Evolutionary conservation across 2,329 filamentous ascomycete species (phyloP).

Genomic region (Colletotrichum coccodes): DNA sequence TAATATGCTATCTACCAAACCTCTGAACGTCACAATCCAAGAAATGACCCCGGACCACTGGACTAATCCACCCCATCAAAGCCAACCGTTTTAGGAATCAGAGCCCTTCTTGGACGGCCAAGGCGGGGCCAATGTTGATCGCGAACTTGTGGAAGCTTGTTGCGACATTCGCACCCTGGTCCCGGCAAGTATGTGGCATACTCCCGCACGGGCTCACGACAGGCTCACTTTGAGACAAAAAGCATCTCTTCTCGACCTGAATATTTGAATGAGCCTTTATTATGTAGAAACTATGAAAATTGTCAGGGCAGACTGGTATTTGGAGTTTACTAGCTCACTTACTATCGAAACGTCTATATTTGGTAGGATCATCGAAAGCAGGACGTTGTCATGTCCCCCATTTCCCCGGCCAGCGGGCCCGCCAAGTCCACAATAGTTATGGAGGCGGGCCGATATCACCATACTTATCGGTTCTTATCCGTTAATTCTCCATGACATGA

Average conservation of each 20-base stretch:
- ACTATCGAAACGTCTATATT: background rate
- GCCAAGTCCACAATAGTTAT: background rate
- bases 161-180: slow-evolving; percentile 16
- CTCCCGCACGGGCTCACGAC: background rate
- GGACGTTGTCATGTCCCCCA: background rate
- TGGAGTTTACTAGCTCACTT: too few relatives aligned
- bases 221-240: background rate
- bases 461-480: background rate
- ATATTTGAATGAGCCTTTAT: background rate
- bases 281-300: background rate
- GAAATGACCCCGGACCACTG: background rate
- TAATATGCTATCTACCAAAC: background rate
- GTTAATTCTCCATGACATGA: background rate
- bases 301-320: background rate
- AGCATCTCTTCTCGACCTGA: background rate
- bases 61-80: background rate
- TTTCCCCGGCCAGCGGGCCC: background rate
- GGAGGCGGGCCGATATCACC: background rate
- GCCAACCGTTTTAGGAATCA: background rate
- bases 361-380: background rate
- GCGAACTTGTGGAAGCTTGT: slow-evolving; percentile 30
- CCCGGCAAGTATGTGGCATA: background rate
- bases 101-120: background rate
- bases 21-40: background rate
- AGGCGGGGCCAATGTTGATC: slow-evolving; percentile 26